Evolutionary conservation across 2,329 filamentous ascomycete genomes (phyloP).

Genomic region (Shiraia bambusicola): DNA sequence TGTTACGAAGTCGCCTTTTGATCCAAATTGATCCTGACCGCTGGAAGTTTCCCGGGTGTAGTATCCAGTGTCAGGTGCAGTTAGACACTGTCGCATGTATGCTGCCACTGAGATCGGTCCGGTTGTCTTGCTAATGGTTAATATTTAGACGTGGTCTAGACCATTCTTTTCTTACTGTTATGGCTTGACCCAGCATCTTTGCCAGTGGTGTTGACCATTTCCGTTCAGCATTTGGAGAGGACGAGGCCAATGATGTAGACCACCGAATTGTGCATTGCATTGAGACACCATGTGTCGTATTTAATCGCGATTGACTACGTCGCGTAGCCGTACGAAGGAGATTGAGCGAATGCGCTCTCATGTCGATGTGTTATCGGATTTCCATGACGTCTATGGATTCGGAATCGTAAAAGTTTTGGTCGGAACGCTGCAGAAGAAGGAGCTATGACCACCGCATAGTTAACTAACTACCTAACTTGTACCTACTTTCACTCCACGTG

Average conservation of each 20-base stretch:
- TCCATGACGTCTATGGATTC: constrained; percentile 37
- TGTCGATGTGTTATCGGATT: constrained; percentile 26
- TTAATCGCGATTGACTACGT: constrained; percentile 14
- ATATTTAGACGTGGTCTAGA: neutral
- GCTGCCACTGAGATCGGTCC: constrained; percentile 89
- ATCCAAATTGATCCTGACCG: constrained; percentile 84
- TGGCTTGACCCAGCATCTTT: constrained; percentile 81
- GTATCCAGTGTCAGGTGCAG: constrained; percentile 86
- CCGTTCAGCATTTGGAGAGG: constrained; percentile 39
- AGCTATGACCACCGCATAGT: constrained; percentile 36
- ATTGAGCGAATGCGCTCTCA: constrained; percentile 35
- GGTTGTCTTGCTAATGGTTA: constrained; percentile 61
- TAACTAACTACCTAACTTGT: no score
- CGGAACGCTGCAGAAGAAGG: constrained; percentile 29
- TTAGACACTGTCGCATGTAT: constrained; percentile 98
- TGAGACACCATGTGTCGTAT: constrained; percentile 1
- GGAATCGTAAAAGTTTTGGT: constrained; percentile 26
- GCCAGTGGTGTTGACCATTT: constrained; percentile 92
- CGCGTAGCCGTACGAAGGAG: constrained; percentile 26
- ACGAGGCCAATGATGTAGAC: constrained; percentile 26
- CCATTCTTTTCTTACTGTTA: constrained; percentile 62
- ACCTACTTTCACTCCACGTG: constrained; percentile 17
- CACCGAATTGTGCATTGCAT: constrained; percentile 39
- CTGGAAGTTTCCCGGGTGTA: constrained; percentile 73
- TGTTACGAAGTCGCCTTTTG: constrained; percentile 91